phyloP scores from a whole-genome alignment of 2,329 filamentous ascomycete species.

The Didymella pinodella region DNA sequence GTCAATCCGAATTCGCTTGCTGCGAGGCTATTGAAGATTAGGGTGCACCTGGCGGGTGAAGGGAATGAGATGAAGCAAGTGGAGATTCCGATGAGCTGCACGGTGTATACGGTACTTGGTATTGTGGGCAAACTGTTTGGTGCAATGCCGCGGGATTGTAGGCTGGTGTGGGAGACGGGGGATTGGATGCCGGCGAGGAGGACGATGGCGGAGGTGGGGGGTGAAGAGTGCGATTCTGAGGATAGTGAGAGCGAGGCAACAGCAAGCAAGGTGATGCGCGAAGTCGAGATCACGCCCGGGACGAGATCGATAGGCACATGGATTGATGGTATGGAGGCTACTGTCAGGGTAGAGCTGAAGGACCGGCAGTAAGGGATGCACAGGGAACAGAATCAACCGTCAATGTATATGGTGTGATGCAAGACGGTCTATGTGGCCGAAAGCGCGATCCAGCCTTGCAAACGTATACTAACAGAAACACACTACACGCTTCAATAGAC shows the following conservation, averaged over 20 bases:
- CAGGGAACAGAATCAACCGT: background rate
- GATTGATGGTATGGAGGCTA: constrained; percentile 76
- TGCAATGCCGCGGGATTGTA: constrained; percentile 68
- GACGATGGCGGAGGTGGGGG: constrained; percentile 65
- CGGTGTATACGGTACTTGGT: constrained; percentile 83
- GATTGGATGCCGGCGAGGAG: constrained; percentile 81
- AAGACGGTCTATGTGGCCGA: constrained; percentile 17
- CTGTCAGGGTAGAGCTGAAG: constrained; percentile 71
- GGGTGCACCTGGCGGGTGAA: constrained; percentile 56
- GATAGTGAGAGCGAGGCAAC: constrained; percentile 63
- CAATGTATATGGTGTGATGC: constrained; percentile 9
- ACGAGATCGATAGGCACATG: constrained; percentile 84
- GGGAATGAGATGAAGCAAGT: constrained; percentile 30
- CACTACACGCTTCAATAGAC: constrained; percentile 15
- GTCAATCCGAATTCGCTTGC: constrained; percentile 83
- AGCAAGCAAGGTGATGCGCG: constrained; percentile 75
- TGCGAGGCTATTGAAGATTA: constrained; percentile 72
- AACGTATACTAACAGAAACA: constrained; percentile 19
- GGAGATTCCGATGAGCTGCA: constrained; percentile 76
- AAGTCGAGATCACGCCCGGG: constrained; percentile 80
- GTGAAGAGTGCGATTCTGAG: constrained; percentile 55
- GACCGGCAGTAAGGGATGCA: background rate
- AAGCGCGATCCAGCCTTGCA: constrained; percentile 12
- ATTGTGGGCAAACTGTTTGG: constrained; percentile 76
- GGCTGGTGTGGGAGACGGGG: constrained; percentile 85